Conservation (phyloP, 768 basidiomycete genomes). For the Boletus edulis region DNA sequence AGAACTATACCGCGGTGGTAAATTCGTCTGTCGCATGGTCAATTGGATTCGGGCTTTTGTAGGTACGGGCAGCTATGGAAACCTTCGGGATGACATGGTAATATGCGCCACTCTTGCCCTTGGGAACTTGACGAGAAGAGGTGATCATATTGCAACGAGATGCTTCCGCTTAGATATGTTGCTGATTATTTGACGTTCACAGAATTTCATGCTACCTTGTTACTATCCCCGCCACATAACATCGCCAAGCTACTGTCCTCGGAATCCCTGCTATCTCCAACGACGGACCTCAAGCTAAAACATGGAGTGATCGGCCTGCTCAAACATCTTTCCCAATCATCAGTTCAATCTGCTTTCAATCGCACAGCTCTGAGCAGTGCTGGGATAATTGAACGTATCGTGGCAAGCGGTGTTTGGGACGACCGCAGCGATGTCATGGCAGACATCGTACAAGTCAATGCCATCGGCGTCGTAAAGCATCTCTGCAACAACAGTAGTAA, state of each 20-base stretch:
- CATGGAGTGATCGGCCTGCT: constrained; percentile 86
- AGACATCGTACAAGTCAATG: constrained; percentile 82
- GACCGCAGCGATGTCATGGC: constrained; percentile 74
- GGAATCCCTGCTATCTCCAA: constrained; percentile 47
- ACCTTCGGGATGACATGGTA: constrained; percentile 66
- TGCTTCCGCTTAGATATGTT: background rate
- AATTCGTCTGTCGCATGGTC: constrained; percentile 71
- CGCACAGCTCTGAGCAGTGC: constrained; percentile 58
- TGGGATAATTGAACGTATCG: constrained; percentile 60
- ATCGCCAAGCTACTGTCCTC: constrained; percentile 64
- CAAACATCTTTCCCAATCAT: constrained; percentile 78
- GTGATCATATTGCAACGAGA: constrained; percentile 36
- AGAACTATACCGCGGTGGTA: constrained; percentile 57
- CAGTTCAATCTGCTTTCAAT: constrained; percentile 55
- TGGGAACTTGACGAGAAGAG: constrained; percentile 77
- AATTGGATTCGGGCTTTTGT: constrained; percentile 68
- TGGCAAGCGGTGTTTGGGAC: constrained; percentile 65
- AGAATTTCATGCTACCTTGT: constrained; percentile 60
- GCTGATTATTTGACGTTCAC: constrained; percentile 6
- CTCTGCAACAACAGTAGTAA: constrained; percentile 75
- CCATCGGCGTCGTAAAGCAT: constrained; percentile 88
- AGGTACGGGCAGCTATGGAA: constrained; percentile 31
- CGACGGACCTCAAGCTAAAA: constrained; percentile 76
- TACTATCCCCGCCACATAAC: constrained; percentile 64
- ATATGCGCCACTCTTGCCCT: constrained; percentile 82